phyloP scores from a whole-genome alignment of 495 filamentous ascomycete species.

The Annulohypoxylon maeteangense region DNA sequence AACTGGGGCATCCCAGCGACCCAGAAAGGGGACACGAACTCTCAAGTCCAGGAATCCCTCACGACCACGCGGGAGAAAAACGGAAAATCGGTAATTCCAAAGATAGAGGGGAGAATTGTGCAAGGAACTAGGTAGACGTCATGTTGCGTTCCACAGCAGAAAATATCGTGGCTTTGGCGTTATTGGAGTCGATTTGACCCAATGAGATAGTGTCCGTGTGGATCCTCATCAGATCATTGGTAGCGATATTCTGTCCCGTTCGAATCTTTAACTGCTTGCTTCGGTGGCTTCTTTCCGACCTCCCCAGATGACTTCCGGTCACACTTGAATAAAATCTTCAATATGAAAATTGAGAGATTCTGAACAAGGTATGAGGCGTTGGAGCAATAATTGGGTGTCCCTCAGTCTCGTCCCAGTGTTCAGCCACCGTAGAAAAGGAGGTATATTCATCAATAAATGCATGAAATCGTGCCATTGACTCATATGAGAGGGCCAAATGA shows the following conservation, averaged over 20 bases:
- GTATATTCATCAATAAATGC: background rate
- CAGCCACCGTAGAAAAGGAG: constrained; percentile 9
- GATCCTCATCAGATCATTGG: constrained; percentile 16
- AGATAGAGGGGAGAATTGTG: constrained; percentile 2
- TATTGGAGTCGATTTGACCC: constrained; percentile 28
- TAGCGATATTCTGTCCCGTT: background rate
- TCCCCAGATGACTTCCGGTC: constrained; percentile 10
- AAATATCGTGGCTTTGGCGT: constrained; percentile 27
- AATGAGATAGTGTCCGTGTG: constrained; percentile 20
- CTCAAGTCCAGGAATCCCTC: constrained; percentile 20
- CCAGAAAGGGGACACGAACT: background rate
- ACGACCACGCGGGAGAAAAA: constrained; percentile 28
- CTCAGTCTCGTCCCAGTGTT: background rate
- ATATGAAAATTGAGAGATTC: constrained; percentile 18
- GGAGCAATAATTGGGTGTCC: background rate
- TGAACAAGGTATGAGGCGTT: constrained; percentile 4
- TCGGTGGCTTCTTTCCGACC: constrained; percentile 8
- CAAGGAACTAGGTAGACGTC: constrained; percentile 20
- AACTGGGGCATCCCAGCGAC: constrained; percentile 2
- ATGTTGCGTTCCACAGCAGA: constrained; percentile 33
- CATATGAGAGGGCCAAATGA: background rate
- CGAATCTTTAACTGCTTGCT: background rate
- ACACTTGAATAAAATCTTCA: background rate
- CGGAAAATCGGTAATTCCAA: constrained; percentile 9
- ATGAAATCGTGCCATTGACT: constrained; percentile 7